Evolutionary conservation across 306 rosid genomes (phyloP).

Genomic region (Sicyos baderoa): DNA sequence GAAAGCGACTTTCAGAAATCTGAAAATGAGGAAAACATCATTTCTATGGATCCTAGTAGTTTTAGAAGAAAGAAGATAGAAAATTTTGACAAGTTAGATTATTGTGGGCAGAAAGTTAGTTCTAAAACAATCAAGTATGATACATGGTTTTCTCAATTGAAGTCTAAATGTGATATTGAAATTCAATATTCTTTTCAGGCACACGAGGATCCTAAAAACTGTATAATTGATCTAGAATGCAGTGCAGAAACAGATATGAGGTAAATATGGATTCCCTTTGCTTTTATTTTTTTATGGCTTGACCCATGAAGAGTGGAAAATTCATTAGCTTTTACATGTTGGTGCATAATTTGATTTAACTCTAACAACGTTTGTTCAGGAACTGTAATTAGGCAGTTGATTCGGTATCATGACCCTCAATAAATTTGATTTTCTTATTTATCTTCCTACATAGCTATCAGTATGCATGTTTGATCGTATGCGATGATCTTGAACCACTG

Average conservation of each 20-base stretch:
- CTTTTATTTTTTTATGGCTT: neutral
- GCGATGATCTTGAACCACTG: slow-evolving; percentile 17
- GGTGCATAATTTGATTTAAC: neutral
- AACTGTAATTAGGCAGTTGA: slow-evolving; percentile 9
- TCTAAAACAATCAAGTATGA: slow-evolving; percentile 24
- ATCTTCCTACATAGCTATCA: slow-evolving; percentile 11
- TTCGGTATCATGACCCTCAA: neutral
- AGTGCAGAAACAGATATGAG: slow-evolving; percentile 41
- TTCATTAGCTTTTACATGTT: slow-evolving; percentile 1
- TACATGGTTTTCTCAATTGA: slow-evolving; percentile 26
- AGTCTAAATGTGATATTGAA: slow-evolving; percentile 32
- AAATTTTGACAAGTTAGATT: slow-evolving; percentile 31
- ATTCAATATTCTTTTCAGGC: slow-evolving; percentile 28
- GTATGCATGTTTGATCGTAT: neutral
- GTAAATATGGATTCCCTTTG: slow-evolving; percentile 29
- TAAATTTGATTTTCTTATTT: slow-evolving; percentile 3
- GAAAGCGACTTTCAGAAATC: slow-evolving; percentile 27
- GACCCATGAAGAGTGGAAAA: neutral
- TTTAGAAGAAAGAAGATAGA: slow-evolving; percentile 32
- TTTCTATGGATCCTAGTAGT: slow-evolving; percentile 26
- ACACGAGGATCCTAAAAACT: slow-evolving; percentile 25
- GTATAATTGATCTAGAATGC: slow-evolving; percentile 34
- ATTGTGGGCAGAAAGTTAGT: slow-evolving; percentile 27
- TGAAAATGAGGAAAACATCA: slow-evolving; percentile 25
- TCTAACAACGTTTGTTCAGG: neutral